phyloP scores from a whole-genome alignment of 2,329 filamentous ascomycete species.

The Colletotrichum sp. region DNA sequence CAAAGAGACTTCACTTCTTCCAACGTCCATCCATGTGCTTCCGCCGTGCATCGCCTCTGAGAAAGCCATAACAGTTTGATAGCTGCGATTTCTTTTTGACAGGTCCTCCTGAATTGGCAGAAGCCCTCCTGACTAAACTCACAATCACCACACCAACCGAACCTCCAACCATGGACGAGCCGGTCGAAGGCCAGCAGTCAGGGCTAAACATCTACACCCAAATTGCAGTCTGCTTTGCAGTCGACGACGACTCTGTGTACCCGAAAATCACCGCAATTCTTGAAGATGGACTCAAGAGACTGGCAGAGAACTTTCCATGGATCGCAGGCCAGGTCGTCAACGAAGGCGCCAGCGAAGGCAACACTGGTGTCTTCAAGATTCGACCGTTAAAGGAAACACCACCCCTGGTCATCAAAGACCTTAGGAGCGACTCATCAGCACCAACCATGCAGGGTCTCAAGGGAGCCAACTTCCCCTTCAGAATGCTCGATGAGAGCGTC shows the following conservation, averaged over 20 bases:
- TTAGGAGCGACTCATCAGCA: constrained; percentile 36
- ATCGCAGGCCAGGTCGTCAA: constrained; percentile 48
- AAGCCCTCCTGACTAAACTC: neutral
- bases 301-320: constrained; percentile 50
- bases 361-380: constrained; percentile 44
- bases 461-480: constrained; percentile 46
- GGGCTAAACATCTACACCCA: constrained; percentile 51
- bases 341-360: constrained; percentile 30
- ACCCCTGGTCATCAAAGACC: constrained; percentile 46
- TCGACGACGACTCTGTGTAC: constrained; percentile 26
- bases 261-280: constrained; percentile 34
- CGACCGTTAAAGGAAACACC: constrained; percentile 34
- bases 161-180: neutral
- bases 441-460: constrained; percentile 43
- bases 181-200: constrained; percentile 47
- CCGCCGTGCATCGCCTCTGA: neutral
- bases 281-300: constrained; percentile 38
- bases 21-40: neutral
- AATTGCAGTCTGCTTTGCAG: constrained; percentile 43
- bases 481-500: constrained; percentile 51
- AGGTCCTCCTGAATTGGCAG: neutral
- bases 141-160: neutral
- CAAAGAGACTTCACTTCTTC: neutral
- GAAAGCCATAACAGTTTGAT: neutral
- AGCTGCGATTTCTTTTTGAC: neutral